A percentile compares a stretch with the other conserved stretches of the same genome.
Conservation (phyloP, 768 basidiomycete genomes). For the Collybia sordida region DNA sequence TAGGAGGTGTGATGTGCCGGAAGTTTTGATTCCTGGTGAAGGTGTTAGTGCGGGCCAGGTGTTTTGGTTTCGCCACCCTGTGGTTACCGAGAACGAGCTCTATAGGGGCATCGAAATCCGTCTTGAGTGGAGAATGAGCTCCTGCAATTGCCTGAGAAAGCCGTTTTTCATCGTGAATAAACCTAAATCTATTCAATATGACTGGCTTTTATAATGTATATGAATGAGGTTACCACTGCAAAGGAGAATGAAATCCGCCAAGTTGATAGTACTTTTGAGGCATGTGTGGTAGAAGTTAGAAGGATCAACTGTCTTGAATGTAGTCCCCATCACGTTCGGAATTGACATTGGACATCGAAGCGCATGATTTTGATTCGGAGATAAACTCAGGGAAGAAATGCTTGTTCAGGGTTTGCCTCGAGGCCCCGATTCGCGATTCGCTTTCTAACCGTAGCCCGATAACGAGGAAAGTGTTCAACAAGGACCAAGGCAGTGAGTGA, state of each 20-base stretch:
- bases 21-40: conserved; percentile 38
- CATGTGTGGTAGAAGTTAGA: conserved; percentile 10
- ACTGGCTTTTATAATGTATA: not conserved
- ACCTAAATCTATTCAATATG: conserved; percentile 1
- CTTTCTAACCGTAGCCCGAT: too few species aligned
- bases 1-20: conserved; percentile 45
- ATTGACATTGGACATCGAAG: too few species aligned
- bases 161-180: conserved; percentile 32
- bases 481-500: too few species aligned
- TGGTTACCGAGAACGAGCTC: conserved; percentile 45
- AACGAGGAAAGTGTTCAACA: too few species aligned
- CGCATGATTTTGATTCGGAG: too few species aligned
- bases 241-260: conserved; percentile 22
- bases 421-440: too few species aligned
- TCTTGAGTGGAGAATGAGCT: conserved; percentile 27
- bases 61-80: too few species aligned
- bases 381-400: too few species aligned
- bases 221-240: conserved; percentile 17
- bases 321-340: too few species aligned
- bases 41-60: too few species aligned
- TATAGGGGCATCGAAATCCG: conserved; percentile 18
- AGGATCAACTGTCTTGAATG: too few species aligned
- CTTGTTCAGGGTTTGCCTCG: too few species aligned
- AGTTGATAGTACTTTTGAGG: conserved; percentile 21
- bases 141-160: conserved; percentile 26